A percentile compares a stretch with the other conserved stretches of the same genome.
Evolutionary conservation across 768 basidiomycete genomes (phyloP).

Genomic region (Mycena latifolia): DNA sequence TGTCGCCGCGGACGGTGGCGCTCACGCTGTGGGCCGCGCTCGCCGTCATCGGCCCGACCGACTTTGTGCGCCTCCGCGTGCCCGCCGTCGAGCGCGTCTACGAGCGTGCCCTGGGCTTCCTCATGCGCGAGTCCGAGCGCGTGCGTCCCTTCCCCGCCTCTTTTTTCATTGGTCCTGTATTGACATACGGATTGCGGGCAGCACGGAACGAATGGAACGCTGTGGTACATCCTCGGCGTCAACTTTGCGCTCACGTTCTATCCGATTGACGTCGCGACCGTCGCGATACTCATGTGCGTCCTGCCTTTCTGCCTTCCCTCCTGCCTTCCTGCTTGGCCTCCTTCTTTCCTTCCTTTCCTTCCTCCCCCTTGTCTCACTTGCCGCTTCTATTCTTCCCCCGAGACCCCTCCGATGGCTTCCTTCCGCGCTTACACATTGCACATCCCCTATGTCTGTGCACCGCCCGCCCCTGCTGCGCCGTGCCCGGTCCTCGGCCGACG

Average conservation of each 20-base stretch:
- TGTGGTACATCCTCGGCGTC: slow-evolving; percentile 91
- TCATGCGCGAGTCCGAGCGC: slow-evolving; percentile 93
- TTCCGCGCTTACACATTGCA: no score
- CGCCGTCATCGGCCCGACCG: slow-evolving; percentile 77
- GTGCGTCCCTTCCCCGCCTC: slow-evolving; percentile 48
- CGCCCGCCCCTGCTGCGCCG: no score
- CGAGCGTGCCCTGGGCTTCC: slow-evolving; percentile 41
- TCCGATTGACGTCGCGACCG: slow-evolving; percentile 90
- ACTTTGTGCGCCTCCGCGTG: slow-evolving; percentile 78
- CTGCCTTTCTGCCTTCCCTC: no score
- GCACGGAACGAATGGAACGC: slow-evolving; percentile 81
- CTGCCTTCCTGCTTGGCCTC: slow-evolving; percentile 13
- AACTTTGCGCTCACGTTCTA: slow-evolving; percentile 80
- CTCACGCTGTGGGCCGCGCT: slow-evolving; percentile 74
- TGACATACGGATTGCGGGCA: not conserved
- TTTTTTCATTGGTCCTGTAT: slow-evolving; percentile 5
- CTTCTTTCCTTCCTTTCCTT: slow-evolving; percentile 14
- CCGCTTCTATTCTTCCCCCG: not conserved
- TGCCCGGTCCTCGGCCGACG: no score
- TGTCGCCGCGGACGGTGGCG: slow-evolving; percentile 64
- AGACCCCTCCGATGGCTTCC: no score
- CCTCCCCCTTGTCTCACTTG: slow-evolving; percentile 8
- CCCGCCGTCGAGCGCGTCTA: slow-evolving; percentile 76
- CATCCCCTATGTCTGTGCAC: no score
- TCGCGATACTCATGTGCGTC: slow-evolving; percentile 89